These are phyloP conservation scores for Citrus australasica DNA, from an alignment of 345 rosid genomes.

Conservation along the genomic window DNA sequence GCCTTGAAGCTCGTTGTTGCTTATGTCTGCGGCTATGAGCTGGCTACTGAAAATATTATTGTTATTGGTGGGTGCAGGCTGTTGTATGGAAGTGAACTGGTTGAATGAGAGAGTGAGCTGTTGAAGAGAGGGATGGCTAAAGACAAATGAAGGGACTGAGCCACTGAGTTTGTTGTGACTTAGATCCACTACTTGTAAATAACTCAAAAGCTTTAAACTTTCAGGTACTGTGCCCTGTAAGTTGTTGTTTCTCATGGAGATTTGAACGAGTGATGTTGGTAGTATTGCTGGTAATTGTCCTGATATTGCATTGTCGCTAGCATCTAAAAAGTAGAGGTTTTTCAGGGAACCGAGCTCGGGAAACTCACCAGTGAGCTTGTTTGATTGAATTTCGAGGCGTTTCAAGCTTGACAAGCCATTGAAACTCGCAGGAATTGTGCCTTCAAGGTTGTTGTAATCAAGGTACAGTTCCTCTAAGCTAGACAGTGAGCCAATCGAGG, in stretches of 20 bases:
- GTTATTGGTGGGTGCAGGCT: conserved; percentile 33
- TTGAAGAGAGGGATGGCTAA: conserved; percentile 65
- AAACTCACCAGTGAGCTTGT: conserved; percentile 54
- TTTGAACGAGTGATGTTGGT: conserved; percentile 57
- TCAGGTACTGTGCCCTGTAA: conserved; percentile 51
- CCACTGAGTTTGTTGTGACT: conserved; percentile 60
- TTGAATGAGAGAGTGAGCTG: conserved; percentile 80
- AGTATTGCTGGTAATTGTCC: conserved; percentile 49
- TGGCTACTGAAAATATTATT: conserved; percentile 31
- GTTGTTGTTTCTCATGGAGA: conserved; percentile 69
- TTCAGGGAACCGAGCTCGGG: conserved; percentile 57
- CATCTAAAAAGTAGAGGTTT: conserved; percentile 59
- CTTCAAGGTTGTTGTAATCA: conserved; percentile 60
- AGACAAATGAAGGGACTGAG: conserved; percentile 47
- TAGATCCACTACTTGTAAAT: conserved; percentile 66
- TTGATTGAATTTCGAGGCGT: conserved; percentile 73
- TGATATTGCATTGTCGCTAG: conserved; percentile 63
- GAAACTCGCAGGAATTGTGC: conserved; percentile 52
- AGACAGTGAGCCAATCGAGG: conserved; percentile 51
- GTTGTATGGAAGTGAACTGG: conserved; percentile 49
- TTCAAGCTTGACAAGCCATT: conserved; percentile 39
- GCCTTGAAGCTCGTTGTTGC: conserved; percentile 49
- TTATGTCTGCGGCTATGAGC: conserved; percentile 50
- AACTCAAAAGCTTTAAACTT: conserved; percentile 26
- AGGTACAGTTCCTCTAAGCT: conserved; percentile 59